A percentile compares a stretch with the other conserved stretches of the same genome.
phyloP scores from a whole-genome alignment of 768 basidiomycete species.

The Dacryopinax primogenitus region DNA sequence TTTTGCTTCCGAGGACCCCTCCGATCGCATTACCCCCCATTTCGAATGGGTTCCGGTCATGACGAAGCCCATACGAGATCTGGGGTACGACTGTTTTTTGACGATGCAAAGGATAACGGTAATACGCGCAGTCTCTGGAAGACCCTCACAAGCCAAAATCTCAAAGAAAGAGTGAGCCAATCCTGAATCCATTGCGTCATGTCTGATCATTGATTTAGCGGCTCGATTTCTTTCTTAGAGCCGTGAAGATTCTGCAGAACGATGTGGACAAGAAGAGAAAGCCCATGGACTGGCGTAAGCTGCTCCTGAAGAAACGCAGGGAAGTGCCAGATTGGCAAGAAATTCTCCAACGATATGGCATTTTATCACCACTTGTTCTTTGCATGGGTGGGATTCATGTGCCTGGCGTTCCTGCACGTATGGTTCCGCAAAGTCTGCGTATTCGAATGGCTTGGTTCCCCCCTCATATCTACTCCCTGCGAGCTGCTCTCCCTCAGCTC shows the following conservation, averaged over 20 bases:
- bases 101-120: neutral
- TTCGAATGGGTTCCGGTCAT: too few species aligned
- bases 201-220: neutral
- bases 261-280: neutral
- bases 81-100: too few species aligned
- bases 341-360: neutral
- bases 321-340: neutral
- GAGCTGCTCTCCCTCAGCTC: neutral
- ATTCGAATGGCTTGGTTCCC: neutral
- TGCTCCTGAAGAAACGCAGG: neutral
- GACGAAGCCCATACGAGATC: too few species aligned
- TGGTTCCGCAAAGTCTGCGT: neutral
- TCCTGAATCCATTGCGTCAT: neutral
- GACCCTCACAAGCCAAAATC: neutral
- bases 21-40: too few species aligned
- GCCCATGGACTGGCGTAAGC: constrained; percentile 6
- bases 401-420: neutral
- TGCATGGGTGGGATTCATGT: neutral
- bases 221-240: neutral
- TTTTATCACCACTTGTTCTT: neutral
- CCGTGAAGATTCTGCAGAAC: neutral
- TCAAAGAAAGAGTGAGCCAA: neutral
- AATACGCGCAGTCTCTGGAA: neutral
- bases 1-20: too few species aligned
- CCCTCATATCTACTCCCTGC: neutral